Evolutionary conservation across 768 basidiomycete species (phyloP).

Genomic region (Nidularia sp.): DNA sequence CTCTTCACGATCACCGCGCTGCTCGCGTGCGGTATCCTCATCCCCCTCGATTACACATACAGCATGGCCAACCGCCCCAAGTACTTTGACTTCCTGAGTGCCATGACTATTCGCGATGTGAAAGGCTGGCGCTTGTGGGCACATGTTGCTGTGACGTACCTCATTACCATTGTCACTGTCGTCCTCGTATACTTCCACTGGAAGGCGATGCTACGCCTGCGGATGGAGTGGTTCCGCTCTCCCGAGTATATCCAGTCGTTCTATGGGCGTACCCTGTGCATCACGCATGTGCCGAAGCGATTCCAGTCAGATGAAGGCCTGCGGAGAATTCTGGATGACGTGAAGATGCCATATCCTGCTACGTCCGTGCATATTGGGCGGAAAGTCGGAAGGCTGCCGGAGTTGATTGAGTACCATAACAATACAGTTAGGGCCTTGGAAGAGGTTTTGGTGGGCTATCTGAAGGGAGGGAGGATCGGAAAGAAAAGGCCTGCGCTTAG

Average conservation of each 20-base stretch:
- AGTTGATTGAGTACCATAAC: constrained; percentile 90
- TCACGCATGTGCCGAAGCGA: constrained; percentile 76
- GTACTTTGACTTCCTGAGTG: constrained; percentile 61
- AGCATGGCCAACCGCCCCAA: constrained; percentile 55
- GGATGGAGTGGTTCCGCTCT: constrained; percentile 84
- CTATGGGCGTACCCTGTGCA: constrained; percentile 88
- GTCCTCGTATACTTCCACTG: constrained; percentile 72
- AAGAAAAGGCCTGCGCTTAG: constrained; percentile 79
- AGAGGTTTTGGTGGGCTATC: constrained; percentile 80
- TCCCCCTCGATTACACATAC: constrained; percentile 85
- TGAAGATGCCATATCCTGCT: constrained; percentile 84
- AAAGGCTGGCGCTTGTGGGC: constrained; percentile 68
- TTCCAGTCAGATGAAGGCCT: constrained; percentile 85
- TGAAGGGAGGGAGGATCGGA: constrained; percentile 77
- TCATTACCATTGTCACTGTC: constrained; percentile 72
- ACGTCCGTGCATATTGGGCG: constrained; percentile 89
- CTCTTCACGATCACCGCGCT: constrained; percentile 63
- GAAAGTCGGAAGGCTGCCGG: constrained; percentile 82
- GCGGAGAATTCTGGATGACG: constrained; percentile 63
- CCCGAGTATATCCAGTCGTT: constrained; percentile 87
- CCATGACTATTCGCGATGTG: constrained; percentile 86
- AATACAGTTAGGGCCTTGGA: constrained; percentile 90
- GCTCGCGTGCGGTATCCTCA: constrained; percentile 68
- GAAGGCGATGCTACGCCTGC: constrained; percentile 73
- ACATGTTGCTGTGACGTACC: constrained; percentile 83